Evolutionary conservation across 1,284 basidiomycete genomes (phyloP).

Genomic region (Cutaneotrichosporon arboriforme): DNA sequence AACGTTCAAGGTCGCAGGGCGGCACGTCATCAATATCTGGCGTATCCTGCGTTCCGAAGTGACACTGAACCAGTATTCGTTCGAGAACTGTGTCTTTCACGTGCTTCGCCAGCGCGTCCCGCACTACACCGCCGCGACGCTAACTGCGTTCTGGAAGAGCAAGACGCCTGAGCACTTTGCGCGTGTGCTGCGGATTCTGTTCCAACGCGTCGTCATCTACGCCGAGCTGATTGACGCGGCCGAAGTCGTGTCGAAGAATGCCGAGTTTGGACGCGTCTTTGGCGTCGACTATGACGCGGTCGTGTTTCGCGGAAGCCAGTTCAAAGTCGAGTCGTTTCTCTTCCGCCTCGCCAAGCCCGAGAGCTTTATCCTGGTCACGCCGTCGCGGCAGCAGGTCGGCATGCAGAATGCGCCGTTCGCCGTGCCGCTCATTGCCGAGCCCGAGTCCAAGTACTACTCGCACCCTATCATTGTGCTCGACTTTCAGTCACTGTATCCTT

Average conservation of each 20-base stretch:
- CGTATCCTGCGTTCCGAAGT: constrained; percentile 83
- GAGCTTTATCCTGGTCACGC: constrained; percentile 79
- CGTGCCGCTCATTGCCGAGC: constrained; percentile 91
- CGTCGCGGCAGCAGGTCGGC: constrained; percentile 81
- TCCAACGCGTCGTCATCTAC: constrained; percentile 60
- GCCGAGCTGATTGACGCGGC: constrained; percentile 72
- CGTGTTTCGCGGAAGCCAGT: constrained; percentile 88
- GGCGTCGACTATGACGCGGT: constrained; percentile 97
- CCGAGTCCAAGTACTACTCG: constrained; percentile 84
- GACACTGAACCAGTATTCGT: constrained; percentile 71
- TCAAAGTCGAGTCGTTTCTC: constrained; percentile 98
- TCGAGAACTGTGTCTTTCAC: constrained; percentile 85
- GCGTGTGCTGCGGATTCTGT: constrained; percentile 60
- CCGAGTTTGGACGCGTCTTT: constrained; percentile 96
- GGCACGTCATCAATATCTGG: constrained; percentile 91
- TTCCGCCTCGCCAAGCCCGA: constrained; percentile 97
- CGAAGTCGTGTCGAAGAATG: constrained; percentile 79
- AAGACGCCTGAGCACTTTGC: constrained; percentile 55
- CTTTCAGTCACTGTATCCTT: constrained; percentile 93
- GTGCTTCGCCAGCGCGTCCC: constrained; percentile 72
- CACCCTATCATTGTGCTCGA: constrained; percentile 88
- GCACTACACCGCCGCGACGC: constrained; percentile 61
- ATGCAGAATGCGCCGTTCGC: constrained; percentile 88
- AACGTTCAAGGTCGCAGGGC: constrained; percentile 75
- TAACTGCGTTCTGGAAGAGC: constrained; percentile 70